Conservation (phyloP, 1,284 basidiomycete genomes). For the Cystobasidium slooffiae region DNA sequence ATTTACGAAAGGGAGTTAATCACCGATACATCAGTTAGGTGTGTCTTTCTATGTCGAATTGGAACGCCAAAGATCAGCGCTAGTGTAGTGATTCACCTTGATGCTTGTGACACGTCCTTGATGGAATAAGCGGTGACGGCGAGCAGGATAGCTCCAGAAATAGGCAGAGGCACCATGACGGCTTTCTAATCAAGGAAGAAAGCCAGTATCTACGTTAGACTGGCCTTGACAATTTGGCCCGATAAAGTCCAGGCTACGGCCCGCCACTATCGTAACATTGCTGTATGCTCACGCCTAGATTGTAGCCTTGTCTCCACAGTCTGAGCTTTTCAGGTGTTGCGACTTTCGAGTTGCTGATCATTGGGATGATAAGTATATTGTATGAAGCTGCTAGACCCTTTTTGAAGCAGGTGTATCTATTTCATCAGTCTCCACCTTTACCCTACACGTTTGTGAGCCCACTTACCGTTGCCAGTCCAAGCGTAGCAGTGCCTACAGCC, state of each 20-base stretch:
- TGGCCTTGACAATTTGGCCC: too few relatives aligned
- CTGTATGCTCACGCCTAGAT: not conserved
- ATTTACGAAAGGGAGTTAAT: not conserved
- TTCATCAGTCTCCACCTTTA: not conserved
- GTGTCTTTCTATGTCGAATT: too few relatives aligned
- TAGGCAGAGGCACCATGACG: not conserved
- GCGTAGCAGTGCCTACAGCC: not conserved
- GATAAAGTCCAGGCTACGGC: too few relatives aligned
- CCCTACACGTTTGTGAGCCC: not conserved
- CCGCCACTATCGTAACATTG: too few relatives aligned
- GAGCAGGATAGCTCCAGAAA: not conserved
- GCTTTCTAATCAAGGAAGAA: too few relatives aligned
- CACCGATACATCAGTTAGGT: too few relatives aligned
- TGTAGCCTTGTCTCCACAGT: slow-evolving; percentile 2
- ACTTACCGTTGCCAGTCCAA: slow-evolving; percentile 8
- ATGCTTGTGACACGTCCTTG: not conserved
- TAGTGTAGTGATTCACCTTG: too few relatives aligned
- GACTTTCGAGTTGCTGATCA: not conserved
- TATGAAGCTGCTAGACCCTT: not conserved
- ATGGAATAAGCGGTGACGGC: not conserved
- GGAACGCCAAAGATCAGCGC: too few relatives aligned
- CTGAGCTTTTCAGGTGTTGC: not conserved
- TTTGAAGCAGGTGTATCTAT: not conserved
- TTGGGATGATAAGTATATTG: not conserved
- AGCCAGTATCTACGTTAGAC: too few relatives aligned